Evolutionary conservation across 352 stramenopile species (phyloP), one percentile per base, ranked within the genome.

Genomic region (Peronospora destructor): DNA sequence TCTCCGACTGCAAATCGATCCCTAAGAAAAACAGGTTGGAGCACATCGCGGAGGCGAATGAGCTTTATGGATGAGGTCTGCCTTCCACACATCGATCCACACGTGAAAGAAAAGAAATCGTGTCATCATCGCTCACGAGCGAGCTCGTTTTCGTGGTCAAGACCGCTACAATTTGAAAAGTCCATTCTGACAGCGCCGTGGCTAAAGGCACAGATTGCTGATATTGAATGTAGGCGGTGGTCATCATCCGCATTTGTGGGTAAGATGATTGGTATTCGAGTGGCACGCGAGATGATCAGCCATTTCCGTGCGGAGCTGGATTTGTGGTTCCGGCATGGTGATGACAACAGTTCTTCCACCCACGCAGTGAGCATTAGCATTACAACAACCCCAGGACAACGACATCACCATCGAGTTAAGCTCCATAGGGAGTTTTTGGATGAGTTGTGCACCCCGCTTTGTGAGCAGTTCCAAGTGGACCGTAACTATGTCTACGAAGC

Each of bases 191-290:
- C 66, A 28, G 74, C 55, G 4, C 77, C 77, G 1, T 93, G 82
- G 82, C 35, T 88, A 16, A 84, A 84, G 25, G 72, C 79, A n/a
- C 79, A 93, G 49, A 85, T 93, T 39, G 80, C 79, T 6, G 82
- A 93, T 47, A 78, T 93, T 35, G 82, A 93, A 53, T 93, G 82
- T 57, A 61, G 82, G n/a, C 62, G 78, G 7, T 90, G 77, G 79
- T 76, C 82, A 33, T 93, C 82, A 23, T 93, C 78, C 17, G 79
- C 79, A 4, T 91, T 93, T 68, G 82, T 93, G 16, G 82, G 78
- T 3, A 93, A 91, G 40, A 87, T 91, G 76, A 85, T 93, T 53
- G 82, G 82, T 6, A 84, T 91, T 43, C 78, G 77, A 19, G 79
- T 93, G 2, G 79, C 82, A 14, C 71, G 80, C 3, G 78, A 91